Percentiles rank a stretch among this genome's conserved stretches.
These are phyloP conservation scores for Populus simonii DNA, from an alignment of 345 rosid species.

Conservation along the genomic window DNA sequence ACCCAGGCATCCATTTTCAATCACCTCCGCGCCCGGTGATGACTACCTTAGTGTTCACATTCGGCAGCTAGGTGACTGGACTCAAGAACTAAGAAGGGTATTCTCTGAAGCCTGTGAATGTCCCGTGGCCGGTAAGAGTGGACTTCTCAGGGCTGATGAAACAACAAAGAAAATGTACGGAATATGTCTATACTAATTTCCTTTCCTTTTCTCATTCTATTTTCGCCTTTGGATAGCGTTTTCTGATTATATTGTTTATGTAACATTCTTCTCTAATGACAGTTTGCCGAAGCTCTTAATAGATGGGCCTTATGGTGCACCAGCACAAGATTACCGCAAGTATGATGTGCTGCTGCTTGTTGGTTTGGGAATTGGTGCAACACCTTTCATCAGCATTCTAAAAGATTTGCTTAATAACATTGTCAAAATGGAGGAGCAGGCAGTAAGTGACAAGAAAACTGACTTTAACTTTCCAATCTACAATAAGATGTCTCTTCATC, in stretches of 20 bases:
- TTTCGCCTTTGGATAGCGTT: not conserved
- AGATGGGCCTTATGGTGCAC: conserved; percentile 98
- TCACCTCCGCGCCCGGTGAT: conserved; percentile 96
- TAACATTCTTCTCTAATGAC: conserved; percentile 17
- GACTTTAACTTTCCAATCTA: not conserved
- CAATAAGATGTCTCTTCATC: not conserved
- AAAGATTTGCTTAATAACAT: conserved; percentile 90
- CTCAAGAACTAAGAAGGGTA: conserved; percentile 75
- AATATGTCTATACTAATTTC: not conserved
- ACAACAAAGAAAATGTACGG: conserved; percentile 72
- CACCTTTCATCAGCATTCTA: conserved; percentile 95
- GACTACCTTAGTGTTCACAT: conserved; percentile 92
- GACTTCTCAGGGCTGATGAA: conserved; percentile 97
- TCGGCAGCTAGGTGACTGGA: conserved; percentile 96
- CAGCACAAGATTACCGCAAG: conserved; percentile 87
- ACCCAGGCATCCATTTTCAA: conserved; percentile 98
- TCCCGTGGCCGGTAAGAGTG: conserved; percentile 85
- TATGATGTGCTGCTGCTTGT: conserved; percentile 89
- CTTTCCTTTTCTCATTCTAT: not conserved
- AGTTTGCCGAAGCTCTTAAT: conserved; percentile 93
- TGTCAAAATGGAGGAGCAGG: conserved; percentile 86
- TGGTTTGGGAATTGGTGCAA: conserved; percentile 97
- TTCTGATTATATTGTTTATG: not conserved
- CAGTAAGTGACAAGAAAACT: conserved; percentile 46
- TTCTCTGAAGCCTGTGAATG: conserved; percentile 58